Base-by-base conservation (phyloP, 148 eudicot genomes). In the Fallopia convolvulus region DNA sequence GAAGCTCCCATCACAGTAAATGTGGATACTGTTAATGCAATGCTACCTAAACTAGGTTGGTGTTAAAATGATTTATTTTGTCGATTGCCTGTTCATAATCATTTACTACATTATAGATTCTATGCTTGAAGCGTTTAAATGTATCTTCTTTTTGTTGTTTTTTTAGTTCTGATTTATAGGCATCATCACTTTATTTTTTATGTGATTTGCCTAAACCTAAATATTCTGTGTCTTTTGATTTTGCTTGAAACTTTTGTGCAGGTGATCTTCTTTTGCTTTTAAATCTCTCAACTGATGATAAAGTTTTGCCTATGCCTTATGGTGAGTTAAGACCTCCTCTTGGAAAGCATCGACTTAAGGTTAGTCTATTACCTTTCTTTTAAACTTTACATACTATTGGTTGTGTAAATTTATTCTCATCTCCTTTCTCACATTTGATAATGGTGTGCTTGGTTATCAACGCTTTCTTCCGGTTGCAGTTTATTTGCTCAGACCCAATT, bases 21-120 rank as follows among this genome's bases (percentile, higher is more conserved):
- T 86, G 86, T 92, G 58, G 97, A 95, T 79, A 95, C 99, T 79
- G 91, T 95, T 81, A 84, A 83, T 73, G 97, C 99, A 79, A 95
- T 95, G 99, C 81, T 95, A 77, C 97, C 99, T 61, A 92, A 88
- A 89, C 97, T 95, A 81, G 97, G 99, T 95, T 78, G 84, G 92
- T 82, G 12, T 80, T 41, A 21, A 39, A 44, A 53, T 49, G 55
- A 70, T 77, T 60, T 77, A 30, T 32, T 30, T 61, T 61, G 15
- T 26, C 5, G 26, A 61, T 61, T 61, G 13, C 36, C 36, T 23
- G 26, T 13, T 61, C 36, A 61, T 26, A 61, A 61, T 32, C 36
- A 23, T 61, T 9, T 61, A 30, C 68, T 61, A 26, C 15, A 61
- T 56, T 7, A 21, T 56, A 56, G 23, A 56, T 56, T 20, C 21